phyloP scores from a whole-genome alignment of 768 basidiomycete species.

The Cyathus striatus region DNA sequence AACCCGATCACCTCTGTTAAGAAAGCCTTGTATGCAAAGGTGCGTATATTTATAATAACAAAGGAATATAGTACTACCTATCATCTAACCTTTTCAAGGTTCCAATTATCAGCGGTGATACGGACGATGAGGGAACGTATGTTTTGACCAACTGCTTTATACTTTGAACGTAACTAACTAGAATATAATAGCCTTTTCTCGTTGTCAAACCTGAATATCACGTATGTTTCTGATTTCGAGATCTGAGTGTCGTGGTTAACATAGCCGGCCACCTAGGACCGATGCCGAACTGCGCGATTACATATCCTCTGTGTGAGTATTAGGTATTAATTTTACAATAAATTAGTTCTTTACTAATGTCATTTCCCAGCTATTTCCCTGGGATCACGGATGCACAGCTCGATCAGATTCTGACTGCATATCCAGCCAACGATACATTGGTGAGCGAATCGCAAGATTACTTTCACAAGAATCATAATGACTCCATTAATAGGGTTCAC shows the following conservation, averaged over 20 bases:
- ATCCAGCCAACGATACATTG: too few species aligned
- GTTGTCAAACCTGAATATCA: conserved; percentile 8
- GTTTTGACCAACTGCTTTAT: conserved; percentile 5
- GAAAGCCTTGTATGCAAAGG: conserved; percentile 26
- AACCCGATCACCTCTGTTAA: conserved; percentile 21
- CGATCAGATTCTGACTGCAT: too few species aligned
- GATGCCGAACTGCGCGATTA: too few species aligned
- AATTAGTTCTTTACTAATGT: too few species aligned
- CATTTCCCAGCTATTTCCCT: too few species aligned
- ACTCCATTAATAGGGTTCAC: too few species aligned
- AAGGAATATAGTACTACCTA: background rate
- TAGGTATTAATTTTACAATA: too few species aligned
- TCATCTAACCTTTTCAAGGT: conserved; percentile 8
- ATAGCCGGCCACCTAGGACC: too few species aligned
- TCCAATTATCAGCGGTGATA: conserved; percentile 23
- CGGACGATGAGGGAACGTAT: conserved; percentile 37
- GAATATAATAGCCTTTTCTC: conserved; percentile 14
- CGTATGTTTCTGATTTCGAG: conserved; percentile 5
- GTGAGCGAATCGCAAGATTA: conserved; percentile 12
- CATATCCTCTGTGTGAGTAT: too few species aligned
- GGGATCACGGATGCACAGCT: too few species aligned
- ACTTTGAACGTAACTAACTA: background rate
- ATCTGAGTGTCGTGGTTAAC: too few species aligned
- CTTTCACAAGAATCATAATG: too few species aligned
- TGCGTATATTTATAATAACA: conserved; percentile 1